Base-by-base conservation (phyloP, 139 green algal genomes). In the Ettlia oleoabundans region DNA sequence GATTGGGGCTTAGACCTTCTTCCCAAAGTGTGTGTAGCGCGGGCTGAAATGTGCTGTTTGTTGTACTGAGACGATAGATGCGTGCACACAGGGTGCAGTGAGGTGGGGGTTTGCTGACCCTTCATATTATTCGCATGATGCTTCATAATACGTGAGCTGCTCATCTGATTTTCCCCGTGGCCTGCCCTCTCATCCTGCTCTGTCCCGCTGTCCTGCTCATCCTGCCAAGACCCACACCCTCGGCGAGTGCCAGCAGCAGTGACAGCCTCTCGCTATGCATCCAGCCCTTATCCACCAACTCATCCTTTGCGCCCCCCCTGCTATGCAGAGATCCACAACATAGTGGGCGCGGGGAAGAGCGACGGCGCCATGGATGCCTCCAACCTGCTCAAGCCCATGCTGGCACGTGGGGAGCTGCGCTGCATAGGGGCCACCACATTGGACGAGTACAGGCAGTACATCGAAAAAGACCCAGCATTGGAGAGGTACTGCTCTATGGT, bases 371-470 rank as follows among this genome's bases (percentile, higher is more conserved):
- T 99, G 96, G 96, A 99, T 84, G 96, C 84, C 38, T 91, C 92
- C 77, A 99, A 99, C 90, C 92, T 99, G 84, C 88, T 99, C 47
- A 99, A 99, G 92, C 96, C 97, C 38, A 96, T 97, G 93, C 89
- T 99, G 67, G 93, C 90, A 4, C 88, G 97, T 28, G 97, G 97
- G 4, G 96, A 99, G 91, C 94, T 99, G 87, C 91, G 97, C 62
- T 99, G 96, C 92, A 99, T 99, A 51, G 96, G 96, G 38, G 95
- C 95, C 72, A 99, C 96, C 41, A 99, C 96, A 28, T 89, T 97
- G n/a, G 96, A 99, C 84, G 97, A 99, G 92, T 98, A 97, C 91
- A 86, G 97, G 52, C 94, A 98, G 91, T 95, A 99, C 92, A 99
- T 99, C 68, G 97, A 99, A 92, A 99, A 99, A 91, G 97, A 99